Base-by-base conservation (phyloP, 106 monocot genomes). In the Agapanthus africanus region DNA sequence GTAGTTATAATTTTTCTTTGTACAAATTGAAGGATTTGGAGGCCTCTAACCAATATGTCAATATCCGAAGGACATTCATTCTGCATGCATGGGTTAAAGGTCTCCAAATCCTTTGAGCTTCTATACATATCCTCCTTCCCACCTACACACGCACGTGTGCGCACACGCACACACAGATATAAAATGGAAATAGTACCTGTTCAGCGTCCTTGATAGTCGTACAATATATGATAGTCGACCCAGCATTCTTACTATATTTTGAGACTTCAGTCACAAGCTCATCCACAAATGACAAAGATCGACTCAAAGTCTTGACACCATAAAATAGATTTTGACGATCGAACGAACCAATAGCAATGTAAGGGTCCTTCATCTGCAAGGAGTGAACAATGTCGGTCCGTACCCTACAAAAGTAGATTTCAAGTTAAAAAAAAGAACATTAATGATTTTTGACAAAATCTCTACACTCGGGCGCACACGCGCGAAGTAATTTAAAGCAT, bases 271-370 rank as follows among this genome's bases (percentile, higher is more conserved):
- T 65, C 26, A 87, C 87, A 75, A 93, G 99, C 52, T 99, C 99
- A 66, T 93, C 76, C 32, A 90, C 25, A 79, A 99, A 93, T 52
- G 84, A 70, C 11, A 66, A n/a, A 31, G 86, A 77, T 28, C 86
- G 79, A 61, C 35, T 85, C 65, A 79, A 85, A 38, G 67, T 74
- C 68, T 99, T 99, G 32, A 93, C 92, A 60, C 89, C 92, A 79
- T 99, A 99, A 56, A 99, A 99, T 68, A 99, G 77, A 65, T 99
- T 99, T 44, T 73, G 50, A 19, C 99, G 99, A 71, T 99, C 93
- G 78, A 99, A 99, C 70, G 99, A 99, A 54, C 99, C 99, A 66
- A 90, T 69, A 70, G 83, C 80, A 71, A 93, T 77, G 65, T 83
- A 89, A 66, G 99, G 79, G 9, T 78, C 80, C 30, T 68, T 79